Evolutionary conservation across 352 stramenopile species (phyloP).

Genomic region (Globisporangium cederbergense): DNA sequence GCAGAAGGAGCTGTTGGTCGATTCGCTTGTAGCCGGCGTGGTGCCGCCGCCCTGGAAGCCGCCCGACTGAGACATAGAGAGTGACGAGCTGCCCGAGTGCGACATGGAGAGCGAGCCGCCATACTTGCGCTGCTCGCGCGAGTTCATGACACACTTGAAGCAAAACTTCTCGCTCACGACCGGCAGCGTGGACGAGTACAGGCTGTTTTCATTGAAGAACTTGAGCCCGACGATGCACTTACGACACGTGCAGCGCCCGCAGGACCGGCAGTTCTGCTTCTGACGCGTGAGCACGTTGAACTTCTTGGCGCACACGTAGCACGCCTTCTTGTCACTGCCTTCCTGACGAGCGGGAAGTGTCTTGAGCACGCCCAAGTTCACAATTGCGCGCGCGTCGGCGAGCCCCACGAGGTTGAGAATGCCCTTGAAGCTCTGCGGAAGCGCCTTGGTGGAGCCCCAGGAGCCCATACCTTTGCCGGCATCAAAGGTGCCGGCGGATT

Average conservation of each 20-base stretch:
- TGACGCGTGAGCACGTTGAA: constrained; percentile 23
- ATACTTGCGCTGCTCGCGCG: constrained; percentile 10
- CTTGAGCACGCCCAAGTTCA: constrained; percentile 13
- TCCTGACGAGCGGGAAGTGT: background rate
- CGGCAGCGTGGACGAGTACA: constrained; percentile 8
- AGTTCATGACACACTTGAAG: constrained; percentile 22
- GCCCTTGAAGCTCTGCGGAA: constrained; percentile 3
- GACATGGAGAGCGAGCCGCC: constrained; percentile 1
- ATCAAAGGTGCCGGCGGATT: constrained; percentile 10
- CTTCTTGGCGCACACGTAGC: constrained; percentile 29
- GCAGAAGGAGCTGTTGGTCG: constrained; percentile 3
- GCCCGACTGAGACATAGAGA: constrained; percentile 1
- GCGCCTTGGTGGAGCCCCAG: background rate
- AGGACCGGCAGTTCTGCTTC: constrained; percentile 15
- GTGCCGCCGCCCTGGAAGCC: background rate
- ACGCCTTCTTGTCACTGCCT: constrained; percentile 10
- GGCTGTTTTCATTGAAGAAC: constrained; percentile 17
- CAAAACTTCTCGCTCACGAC: constrained; percentile 18
- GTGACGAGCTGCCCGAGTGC: background rate
- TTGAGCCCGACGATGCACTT: constrained; percentile 21
- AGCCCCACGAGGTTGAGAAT: constrained; percentile 9
- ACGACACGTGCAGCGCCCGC: constrained; percentile 20
- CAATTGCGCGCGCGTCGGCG: constrained; percentile 16
- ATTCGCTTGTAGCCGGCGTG: constrained; percentile 3
- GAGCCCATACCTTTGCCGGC: background rate